Base-by-base conservation (phyloP, 192 early-diverging fungal genomes). In the Coemansia sp. region DNA sequence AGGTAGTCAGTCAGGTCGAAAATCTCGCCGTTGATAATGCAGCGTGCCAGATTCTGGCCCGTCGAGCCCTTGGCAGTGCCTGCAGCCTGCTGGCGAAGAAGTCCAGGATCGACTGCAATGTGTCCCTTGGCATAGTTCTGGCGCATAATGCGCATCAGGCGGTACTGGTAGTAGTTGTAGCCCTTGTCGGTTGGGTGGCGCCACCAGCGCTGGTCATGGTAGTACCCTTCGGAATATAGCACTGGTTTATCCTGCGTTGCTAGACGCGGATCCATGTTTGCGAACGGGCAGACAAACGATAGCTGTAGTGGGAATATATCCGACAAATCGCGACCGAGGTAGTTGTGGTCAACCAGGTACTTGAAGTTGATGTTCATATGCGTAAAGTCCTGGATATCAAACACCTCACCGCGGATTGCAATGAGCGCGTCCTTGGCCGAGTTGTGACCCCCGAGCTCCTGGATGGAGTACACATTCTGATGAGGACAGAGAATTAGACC, bases 401-500 rank as follows among this genome's bases (percentile, higher is more conserved):
- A 93, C 23, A 94, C 83, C 55, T 89, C 85, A 43, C 89, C 91
- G 38, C 92, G 89, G 64, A 93, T 82, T 27, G 85, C 60, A 0
- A 85, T 73, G 55, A 76, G 84, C 0, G 86, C 85, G 54, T 85
- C 81, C 24, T 78, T 70, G n/a, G 51, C 76, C 17, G 46, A 81
- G 63, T 60, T 73, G 69, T 84, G 82, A 11, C 69, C 53, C 9
- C 81, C 74, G 2, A 95, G 70, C 55, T 91, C 88, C 22, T 77
- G 58, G 60, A 66, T 82, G 55, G 76, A 89, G 64, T 61, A 96
- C 12, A 89, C 82, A 54, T 87, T 78, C 54, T 86, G 84, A 54
- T 81, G 78, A 2, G 89, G 89, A 62, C 89, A 92, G 34, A 91
- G 75, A 43, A 89, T 61, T 24, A 79, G 66, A 9, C 89, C 89